Base-by-base conservation (phyloP, 2,329 filamentous ascomycete species). In the Botrytis fabae region DNA sequence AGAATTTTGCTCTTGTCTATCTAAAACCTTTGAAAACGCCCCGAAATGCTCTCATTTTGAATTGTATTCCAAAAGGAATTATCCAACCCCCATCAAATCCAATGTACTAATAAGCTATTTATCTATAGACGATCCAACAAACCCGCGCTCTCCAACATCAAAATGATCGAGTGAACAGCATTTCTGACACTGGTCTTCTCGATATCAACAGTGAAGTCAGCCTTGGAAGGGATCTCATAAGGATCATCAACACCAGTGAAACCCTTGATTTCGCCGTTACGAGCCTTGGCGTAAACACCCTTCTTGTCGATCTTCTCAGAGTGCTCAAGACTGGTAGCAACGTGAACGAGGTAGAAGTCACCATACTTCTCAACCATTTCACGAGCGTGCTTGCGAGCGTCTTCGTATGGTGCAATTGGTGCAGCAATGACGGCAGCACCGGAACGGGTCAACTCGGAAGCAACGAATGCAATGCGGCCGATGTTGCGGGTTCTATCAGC, bases 241-340 rank as follows among this genome's bases (percentile, higher is more conserved):
- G 96, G 95, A 85, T 98, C 95, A 82, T 98, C 95, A 73, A 99
- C 94, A 80, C 96, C 96, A 12, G 96, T 99, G 88, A 99, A 99
- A 76, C 95, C 95, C 90, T 95, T 96, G 84, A 99, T 97, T 86
- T 97, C 93, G 73, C 96, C 96, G 32, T 87, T 88, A 75, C 96
- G 89, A 59, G 96, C 96, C 82, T 90, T 89, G 77, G 88, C 88
- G 84, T 98, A 99, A 81, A 97, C 91, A 74, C 96, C 96, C 75
- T 92, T 89, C 86, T 94, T 95, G 84, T 99, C 96, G 44, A 94
- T 98, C 89, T 93, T 93, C 88, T 99, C 96, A 82, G 91, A 93
- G 85, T 95, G 90, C 85, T 97, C 95, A 75, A 99, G 90, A 40
- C 93, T 90, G 64, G 96, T 99, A 59, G 93, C 93, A 69, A 99